Conservation (phyloP, 2,329 filamentous ascomycete species). For the Penicillium sp. region DNA sequence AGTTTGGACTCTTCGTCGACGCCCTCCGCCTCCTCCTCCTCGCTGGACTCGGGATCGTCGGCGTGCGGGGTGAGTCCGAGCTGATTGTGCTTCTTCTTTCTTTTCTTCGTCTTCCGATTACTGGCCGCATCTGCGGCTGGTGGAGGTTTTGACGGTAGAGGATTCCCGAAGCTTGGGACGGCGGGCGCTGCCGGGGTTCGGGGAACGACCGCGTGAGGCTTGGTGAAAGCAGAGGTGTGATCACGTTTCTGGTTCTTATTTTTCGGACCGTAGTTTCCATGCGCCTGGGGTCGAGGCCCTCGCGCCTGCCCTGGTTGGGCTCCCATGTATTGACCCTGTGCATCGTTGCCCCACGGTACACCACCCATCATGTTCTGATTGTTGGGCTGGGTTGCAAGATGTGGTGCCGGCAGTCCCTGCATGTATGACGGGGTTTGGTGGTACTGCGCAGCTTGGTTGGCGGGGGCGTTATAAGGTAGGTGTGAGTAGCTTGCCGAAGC, state of each 20-base stretch:
- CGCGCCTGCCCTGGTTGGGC: conserved; percentile 34
- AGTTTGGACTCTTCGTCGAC: conserved; percentile 48
- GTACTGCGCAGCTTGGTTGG: conserved; percentile 27
- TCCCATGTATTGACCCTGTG: conserved; percentile 47
- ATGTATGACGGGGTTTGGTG: conserved; percentile 20
- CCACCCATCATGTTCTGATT: conserved; percentile 55
- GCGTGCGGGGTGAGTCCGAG: conserved; percentile 50
- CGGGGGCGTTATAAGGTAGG: conserved; percentile 28
- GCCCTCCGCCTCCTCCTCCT: conserved; percentile 44
- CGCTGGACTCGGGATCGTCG: conserved; percentile 49
- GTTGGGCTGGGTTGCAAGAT: conserved; percentile 23
- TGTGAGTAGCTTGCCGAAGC: conserved; percentile 28
- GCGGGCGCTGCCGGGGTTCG: conserved; percentile 44
- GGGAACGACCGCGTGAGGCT: conserved; percentile 31
- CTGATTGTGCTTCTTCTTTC: conserved; percentile 49
- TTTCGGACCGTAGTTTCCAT: conserved; percentile 26
- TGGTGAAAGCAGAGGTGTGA: conserved; percentile 40
- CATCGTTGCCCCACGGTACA: conserved; percentile 58
- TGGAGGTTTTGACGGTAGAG: conserved; percentile 47
- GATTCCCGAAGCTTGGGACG: conserved; percentile 48
- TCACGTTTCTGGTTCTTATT: conserved; percentile 38
- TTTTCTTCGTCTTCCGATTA: conserved; percentile 40
- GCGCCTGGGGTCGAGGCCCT: conserved; percentile 25
- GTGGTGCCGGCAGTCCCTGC: conserved; percentile 21
- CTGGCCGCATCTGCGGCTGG: conserved; percentile 32